Conservation (phyloP, 2,329 filamentous ascomycete species). For the Calonectria henricotiae region DNA sequence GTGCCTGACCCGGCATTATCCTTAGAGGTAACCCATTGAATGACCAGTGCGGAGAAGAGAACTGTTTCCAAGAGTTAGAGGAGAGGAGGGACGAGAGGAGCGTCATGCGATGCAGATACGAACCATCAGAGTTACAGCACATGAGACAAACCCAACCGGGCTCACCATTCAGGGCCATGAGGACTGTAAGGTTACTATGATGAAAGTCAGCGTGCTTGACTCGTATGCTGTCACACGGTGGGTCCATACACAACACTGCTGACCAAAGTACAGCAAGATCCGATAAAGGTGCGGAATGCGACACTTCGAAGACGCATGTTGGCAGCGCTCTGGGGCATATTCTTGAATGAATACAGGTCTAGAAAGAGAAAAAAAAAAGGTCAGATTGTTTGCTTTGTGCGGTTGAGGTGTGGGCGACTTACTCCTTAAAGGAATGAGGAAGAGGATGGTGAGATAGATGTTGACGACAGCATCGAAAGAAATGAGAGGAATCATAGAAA, state of each 20-base stretch:
- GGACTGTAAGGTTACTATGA: conserved; percentile 71
- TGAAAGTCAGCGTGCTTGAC: conserved; percentile 29
- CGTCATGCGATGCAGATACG: conserved; percentile 62
- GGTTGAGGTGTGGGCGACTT: conserved; percentile 43
- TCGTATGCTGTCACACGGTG: neutral
- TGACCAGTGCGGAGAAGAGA: conserved; percentile 73
- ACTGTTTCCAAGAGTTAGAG: conserved; percentile 58
- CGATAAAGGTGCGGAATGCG: conserved; percentile 74
- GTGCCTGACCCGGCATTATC: conserved; percentile 61
- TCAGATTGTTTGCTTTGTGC: conserved; percentile 2
- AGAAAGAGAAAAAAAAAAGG: neutral
- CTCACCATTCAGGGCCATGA: conserved; percentile 74
- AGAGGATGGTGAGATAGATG: conserved; percentile 76
- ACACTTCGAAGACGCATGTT: conserved; percentile 66
- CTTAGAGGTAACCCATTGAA: conserved; percentile 73
- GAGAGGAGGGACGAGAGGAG: neutral
- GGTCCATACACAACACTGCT: conserved; percentile 71
- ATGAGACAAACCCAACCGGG: conserved; percentile 78
- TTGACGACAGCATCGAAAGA: conserved; percentile 75
- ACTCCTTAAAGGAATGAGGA: conserved; percentile 74
- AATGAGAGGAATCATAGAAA: conserved; percentile 75
- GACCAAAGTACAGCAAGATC: conserved; percentile 70
- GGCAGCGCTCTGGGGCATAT: conserved; percentile 60
- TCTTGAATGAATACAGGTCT: conserved; percentile 72
- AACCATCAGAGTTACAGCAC: conserved; percentile 77